Percentiles rank a stretch among this genome's conserved stretches.
phyloP scores from a whole-genome alignment of 495 filamentous ascomycete species.

The Penicillium subrubescens region DNA sequence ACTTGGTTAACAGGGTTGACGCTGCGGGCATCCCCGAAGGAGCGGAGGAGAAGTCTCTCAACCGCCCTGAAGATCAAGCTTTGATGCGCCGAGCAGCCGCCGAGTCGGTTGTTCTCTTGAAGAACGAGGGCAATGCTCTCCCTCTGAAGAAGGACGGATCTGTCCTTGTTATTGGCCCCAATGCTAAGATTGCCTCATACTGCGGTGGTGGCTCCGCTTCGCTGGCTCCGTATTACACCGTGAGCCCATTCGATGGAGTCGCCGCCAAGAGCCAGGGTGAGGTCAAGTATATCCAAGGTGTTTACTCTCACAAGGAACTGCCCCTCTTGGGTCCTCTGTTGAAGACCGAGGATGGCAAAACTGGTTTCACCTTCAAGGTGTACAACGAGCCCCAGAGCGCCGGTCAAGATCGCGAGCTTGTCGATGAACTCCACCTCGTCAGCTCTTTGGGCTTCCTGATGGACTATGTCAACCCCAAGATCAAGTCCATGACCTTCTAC shows the following conservation, averaged over 20 bases:
- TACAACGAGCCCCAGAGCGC: constrained; percentile 54
- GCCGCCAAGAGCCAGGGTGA: constrained; percentile 41
- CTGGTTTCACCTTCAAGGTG: constrained; percentile 56
- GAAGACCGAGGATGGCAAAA: constrained; percentile 41
- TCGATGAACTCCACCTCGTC: constrained; percentile 51
- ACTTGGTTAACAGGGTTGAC: constrained; percentile 63
- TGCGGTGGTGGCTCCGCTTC: constrained; percentile 77
- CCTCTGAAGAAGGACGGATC: constrained; percentile 59
- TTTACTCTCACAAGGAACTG: constrained; percentile 59
- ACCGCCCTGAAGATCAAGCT: constrained; percentile 60
- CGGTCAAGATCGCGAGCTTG: constrained; percentile 36
- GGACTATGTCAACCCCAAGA: constrained; percentile 58
- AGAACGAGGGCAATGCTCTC: constrained; percentile 65
- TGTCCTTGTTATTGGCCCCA: constrained; percentile 78
- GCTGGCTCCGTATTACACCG: constrained; percentile 71
- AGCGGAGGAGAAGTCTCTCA: constrained; percentile 57
- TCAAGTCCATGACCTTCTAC: constrained; percentile 52
- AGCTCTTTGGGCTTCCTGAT: constrained; percentile 57
- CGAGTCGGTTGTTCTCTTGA: constrained; percentile 71
- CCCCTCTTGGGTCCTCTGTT: constrained; percentile 52
- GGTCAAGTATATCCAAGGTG: constrained; percentile 47
- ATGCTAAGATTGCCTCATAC: constrained; percentile 69
- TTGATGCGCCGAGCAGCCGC: constrained; percentile 62
- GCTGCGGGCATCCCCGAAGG: constrained; percentile 60
- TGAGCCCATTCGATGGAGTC: constrained; percentile 66